Conservation (phyloP, 1,284 basidiomycete species). For the Cutaneotrichosporon daszewskae region DNA sequence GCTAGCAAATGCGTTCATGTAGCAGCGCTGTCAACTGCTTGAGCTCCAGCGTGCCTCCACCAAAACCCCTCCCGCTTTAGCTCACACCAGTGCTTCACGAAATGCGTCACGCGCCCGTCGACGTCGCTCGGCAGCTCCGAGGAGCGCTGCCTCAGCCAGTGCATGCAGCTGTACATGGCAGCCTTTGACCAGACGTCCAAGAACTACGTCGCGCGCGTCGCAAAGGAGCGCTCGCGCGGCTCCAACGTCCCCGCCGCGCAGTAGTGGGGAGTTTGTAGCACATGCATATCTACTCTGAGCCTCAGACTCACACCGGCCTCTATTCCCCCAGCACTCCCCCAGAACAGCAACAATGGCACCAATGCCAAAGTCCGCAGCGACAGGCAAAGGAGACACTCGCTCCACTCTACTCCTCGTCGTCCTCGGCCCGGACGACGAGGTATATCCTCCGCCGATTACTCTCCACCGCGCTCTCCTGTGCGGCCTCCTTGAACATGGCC, state of each 20-base stretch:
- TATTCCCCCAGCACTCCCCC: not conserved
- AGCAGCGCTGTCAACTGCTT: too few species aligned
- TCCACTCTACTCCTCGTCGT: conserved; percentile 40
- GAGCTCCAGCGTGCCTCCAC: too few species aligned
- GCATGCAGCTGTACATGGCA: conserved; percentile 47
- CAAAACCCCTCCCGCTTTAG: too few species aligned
- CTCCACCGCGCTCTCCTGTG: conserved; percentile 59
- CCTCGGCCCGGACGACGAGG: conserved; percentile 61
- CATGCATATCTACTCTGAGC: not conserved
- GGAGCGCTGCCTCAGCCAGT: conserved; percentile 46
- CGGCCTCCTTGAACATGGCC: conserved; percentile 68
- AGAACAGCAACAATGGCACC: not conserved
- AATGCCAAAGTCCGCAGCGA: too few species aligned
- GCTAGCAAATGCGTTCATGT: too few species aligned
- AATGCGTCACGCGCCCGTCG: conserved; percentile 42
- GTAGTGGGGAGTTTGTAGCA: too few species aligned
- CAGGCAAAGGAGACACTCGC: too few species aligned
- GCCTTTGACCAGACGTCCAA: conserved; percentile 47
- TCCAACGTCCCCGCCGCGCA: too few species aligned
- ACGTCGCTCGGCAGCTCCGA: conserved; percentile 39
- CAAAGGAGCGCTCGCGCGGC: conserved; percentile 31
- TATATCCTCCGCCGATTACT: conserved; percentile 76
- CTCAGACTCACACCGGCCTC: not conserved
- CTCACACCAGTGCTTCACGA: conserved; percentile 43
- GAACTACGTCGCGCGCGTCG: conserved; percentile 43